A percentile compares a stretch with the other conserved stretches of the same genome.
Evolutionary conservation across 1,284 basidiomycete species (phyloP).

Genomic region (Athelia sp.): DNA sequence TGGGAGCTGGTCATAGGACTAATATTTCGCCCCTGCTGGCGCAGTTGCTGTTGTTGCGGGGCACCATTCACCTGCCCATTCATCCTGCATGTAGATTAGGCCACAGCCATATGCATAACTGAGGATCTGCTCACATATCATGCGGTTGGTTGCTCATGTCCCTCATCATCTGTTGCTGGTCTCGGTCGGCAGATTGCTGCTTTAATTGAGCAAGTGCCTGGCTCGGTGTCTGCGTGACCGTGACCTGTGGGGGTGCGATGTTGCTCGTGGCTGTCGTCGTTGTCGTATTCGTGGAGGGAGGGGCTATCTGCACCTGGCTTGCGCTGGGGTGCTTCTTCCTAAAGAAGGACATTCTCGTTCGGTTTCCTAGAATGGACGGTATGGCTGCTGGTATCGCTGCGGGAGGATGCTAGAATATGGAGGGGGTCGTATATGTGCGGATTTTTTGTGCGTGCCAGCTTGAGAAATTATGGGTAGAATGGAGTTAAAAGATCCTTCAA

Average conservation of each 20-base stretch:
- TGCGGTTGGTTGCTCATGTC: constrained; percentile 20
- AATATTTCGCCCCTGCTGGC: constrained; percentile 18
- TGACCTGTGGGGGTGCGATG: constrained; percentile 29
- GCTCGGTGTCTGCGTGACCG: constrained; percentile 54
- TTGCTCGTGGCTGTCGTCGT: not conserved
- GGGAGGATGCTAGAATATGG: constrained; percentile 5
- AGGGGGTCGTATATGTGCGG: constrained; percentile 1
- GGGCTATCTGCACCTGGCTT: constrained; percentile 29
- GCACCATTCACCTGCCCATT: constrained; percentile 2
- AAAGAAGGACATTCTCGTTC: constrained; percentile 84
- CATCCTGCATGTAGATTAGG: constrained; percentile 5
- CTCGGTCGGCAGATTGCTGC: constrained; percentile 23
- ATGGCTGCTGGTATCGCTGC: constrained; percentile 32
- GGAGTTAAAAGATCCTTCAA: not conserved
- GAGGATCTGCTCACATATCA: constrained; percentile 34
- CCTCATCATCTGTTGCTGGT: constrained; percentile 14
- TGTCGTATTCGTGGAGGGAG: constrained; percentile 24
- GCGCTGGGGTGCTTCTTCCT: constrained; percentile 65
- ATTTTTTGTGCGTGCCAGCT: not conserved
- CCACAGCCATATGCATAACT: constrained; percentile 10
- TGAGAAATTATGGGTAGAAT: constrained; percentile 1
- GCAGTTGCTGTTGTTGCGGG: constrained; percentile 30
- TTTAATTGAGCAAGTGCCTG: constrained; percentile 56
- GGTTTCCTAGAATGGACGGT: constrained; percentile 49
- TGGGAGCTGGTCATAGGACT: constrained; percentile 14